Conservation (phyloP, 2,329 filamentous ascomycete species). For the Scedosporium minutisporum region DNA sequence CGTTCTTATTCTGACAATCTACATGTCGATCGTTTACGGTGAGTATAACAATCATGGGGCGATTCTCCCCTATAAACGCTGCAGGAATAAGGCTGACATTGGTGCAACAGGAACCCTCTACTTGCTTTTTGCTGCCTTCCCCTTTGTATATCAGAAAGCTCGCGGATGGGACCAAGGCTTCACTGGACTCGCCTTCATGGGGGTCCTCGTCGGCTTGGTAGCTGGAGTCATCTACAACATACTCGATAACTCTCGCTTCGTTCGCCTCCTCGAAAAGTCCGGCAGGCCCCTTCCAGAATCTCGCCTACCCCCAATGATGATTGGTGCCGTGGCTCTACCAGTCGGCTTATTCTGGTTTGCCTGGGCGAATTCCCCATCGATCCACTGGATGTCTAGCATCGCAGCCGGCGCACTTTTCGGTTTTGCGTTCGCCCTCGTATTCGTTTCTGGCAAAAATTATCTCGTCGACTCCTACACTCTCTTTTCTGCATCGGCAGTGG, state of each 20-base stretch:
- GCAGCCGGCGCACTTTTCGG: slow-evolving; percentile 40
- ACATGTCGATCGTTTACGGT: slow-evolving; percentile 50
- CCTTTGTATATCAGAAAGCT: slow-evolving; percentile 50
- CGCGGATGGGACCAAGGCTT: slow-evolving; percentile 49
- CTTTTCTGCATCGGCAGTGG: slow-evolving; percentile 66
- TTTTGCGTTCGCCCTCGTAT: slow-evolving; percentile 50
- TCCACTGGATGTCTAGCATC: slow-evolving; percentile 49
- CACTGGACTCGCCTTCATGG: slow-evolving; percentile 52
- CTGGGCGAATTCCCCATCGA: slow-evolving; percentile 46
- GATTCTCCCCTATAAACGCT: neutral
- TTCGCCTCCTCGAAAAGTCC: slow-evolving; percentile 25
- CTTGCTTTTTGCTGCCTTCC: slow-evolving; percentile 44
- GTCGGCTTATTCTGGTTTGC: slow-evolving; percentile 56
- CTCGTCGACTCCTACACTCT: slow-evolving; percentile 64
- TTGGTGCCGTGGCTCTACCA: slow-evolving; percentile 50
- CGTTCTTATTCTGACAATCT: slow-evolving; percentile 51
- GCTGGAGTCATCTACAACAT: slow-evolving; percentile 43
- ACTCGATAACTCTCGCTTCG: slow-evolving; percentile 44
- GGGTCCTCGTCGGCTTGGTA: slow-evolving; percentile 54
- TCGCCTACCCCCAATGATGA: slow-evolving; percentile 48
- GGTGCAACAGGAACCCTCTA: slow-evolving; percentile 31
- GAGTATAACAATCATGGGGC: neutral
- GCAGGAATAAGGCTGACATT: neutral
- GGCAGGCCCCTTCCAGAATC: slow-evolving; percentile 54
- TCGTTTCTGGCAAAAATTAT: slow-evolving; percentile 56